phyloP scores from a whole-genome alignment of 2,329 filamentous ascomycete species.

The Penicillium sp. region DNA sequence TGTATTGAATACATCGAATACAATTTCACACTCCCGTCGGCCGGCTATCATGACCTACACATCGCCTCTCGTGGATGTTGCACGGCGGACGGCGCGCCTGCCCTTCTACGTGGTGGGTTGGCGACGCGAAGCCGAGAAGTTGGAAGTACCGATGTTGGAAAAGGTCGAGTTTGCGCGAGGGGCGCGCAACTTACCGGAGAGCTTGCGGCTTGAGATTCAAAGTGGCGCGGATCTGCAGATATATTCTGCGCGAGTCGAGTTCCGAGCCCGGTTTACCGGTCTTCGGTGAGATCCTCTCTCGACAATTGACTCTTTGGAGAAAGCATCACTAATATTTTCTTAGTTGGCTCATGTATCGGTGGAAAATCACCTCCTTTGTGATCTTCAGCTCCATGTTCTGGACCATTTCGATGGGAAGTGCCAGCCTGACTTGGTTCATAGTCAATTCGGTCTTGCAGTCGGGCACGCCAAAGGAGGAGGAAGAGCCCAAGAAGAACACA shows the following conservation, averaged over 20 bases:
- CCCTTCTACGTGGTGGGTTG: conserved; percentile 72
- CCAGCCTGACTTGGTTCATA: conserved; percentile 67
- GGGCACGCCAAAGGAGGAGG: conserved; percentile 28
- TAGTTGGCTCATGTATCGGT: conserved; percentile 84
- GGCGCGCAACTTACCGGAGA: conserved; percentile 56
- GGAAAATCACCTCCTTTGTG: conserved; percentile 71
- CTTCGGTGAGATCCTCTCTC: conserved; percentile 56
- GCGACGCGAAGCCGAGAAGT: conserved; percentile 63
- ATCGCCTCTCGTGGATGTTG: conserved; percentile 68
- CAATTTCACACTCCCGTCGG: conserved; percentile 69
- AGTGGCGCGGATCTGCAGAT: conserved; percentile 73
- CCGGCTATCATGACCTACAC: conserved; percentile 80
- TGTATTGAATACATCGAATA: conserved; percentile 35
- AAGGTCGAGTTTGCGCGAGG: conserved; percentile 66
- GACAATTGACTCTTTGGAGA: not conserved
- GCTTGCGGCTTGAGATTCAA: conserved; percentile 69
- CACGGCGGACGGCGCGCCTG: conserved; percentile 65
- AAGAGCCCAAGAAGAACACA: conserved; percentile 35
- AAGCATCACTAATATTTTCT: conserved; percentile 21
- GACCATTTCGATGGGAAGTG: conserved; percentile 71
- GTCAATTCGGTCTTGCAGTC: conserved; percentile 50
- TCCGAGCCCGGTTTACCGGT: conserved; percentile 76
- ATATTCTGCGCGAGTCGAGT: conserved; percentile 69
- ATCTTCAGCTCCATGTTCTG: conserved; percentile 76
- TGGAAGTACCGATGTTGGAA: conserved; percentile 76